Base-by-base conservation (phyloP, 2,329 filamentous ascomycete species). In the Venturia effusa region DNA sequence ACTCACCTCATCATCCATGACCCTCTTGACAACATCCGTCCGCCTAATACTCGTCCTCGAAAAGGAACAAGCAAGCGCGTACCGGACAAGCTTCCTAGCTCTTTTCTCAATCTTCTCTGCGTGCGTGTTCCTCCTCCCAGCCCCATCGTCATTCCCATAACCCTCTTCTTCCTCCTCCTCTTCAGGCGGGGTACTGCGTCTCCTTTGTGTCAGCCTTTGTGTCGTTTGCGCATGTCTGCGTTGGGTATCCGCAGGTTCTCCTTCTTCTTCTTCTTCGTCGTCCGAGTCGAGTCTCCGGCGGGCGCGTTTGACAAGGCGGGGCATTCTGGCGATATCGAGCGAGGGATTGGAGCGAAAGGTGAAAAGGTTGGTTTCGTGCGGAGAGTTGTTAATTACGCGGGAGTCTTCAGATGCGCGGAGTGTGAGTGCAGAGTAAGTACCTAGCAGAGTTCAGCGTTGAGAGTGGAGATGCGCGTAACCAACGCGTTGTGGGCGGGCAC, bases 41-140 rank as follows among this genome's bases (percentile, higher is more conserved):
- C 85, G 19, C 22, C 57, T 19, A 34, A 88, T 82, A 0, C 83
- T 80, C 62, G 76, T 77, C 19, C 85, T 79, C 27, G 83, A 77
- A 70, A 83, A 84, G 68, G 87, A 85, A 72, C 81, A 82, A 6
- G 84, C 78, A 11, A 88, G 71, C 1, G 84, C 85, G 48, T 87
- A 75, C 1, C 85, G 81, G 55, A 87, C 83, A 63, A 88, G 72
- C 69, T 84, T 85, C 71, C 85, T 86, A 7, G 83, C 80, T 72
- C 85, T 78, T 57, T 77, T 77, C 34, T 63, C 40, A 57, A 57
- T 34, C 51, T 34, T 32, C 34, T 57, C 51, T n/a, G 27, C 3
- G 19, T n/a, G 51, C 30, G 27, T 34, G n/a, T 57, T 22, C 4
- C 30, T 30, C 27, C 51, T 24, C 22, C n/a, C 45, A 24, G 2